Percentiles rank a stretch among this genome's conserved stretches.
Conservation (phyloP, 225 moss, liverwort and hornwort genomes). For the Sphagnum tenellum region DNA sequence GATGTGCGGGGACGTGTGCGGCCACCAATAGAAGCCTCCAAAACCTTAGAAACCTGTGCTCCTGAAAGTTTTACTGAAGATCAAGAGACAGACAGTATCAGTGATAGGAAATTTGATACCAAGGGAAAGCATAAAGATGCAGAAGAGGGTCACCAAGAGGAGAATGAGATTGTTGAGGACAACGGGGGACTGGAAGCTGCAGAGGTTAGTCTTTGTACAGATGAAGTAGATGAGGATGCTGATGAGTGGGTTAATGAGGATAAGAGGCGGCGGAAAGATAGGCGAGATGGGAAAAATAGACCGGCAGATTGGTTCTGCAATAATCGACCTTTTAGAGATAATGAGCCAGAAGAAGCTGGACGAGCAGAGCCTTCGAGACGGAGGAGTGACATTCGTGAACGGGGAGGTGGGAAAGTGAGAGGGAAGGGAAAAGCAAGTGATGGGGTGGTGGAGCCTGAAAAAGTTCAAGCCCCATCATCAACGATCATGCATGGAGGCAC, state of each 20-base stretch:
- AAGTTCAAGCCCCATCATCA: slow-evolving; percentile 27
- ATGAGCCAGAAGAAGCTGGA: slow-evolving; percentile 69
- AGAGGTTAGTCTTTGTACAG: slow-evolving; percentile 54
- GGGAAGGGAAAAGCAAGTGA: slow-evolving; percentile 64
- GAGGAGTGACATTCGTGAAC: slow-evolving; percentile 60
- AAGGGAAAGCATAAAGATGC: slow-evolving; percentile 64
- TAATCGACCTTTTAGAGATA: slow-evolving; percentile 65
- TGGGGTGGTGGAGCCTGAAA: slow-evolving; percentile 49
- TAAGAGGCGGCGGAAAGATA: slow-evolving; percentile 74
- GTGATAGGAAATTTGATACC: slow-evolving; percentile 50
- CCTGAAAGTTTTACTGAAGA: slow-evolving; percentile 53
- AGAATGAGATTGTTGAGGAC: slow-evolving; percentile 34
- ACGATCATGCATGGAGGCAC: slow-evolving; percentile 41
- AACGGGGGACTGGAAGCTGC: slow-evolving; percentile 31
- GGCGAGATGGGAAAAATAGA: slow-evolving; percentile 72
- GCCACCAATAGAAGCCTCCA: slow-evolving; percentile 48
- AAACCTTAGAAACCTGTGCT: slow-evolving; percentile 59
- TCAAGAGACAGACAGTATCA: slow-evolving; percentile 36
- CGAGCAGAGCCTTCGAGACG: slow-evolving; percentile 84
- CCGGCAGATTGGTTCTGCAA: slow-evolving; percentile 63
- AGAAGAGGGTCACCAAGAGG: slow-evolving; percentile 55
- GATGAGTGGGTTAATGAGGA: slow-evolving; percentile 80
- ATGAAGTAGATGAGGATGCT: slow-evolving; percentile 87
- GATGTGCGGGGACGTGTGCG: slow-evolving; percentile 72
- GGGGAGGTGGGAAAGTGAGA: slow-evolving; percentile 71